Evolutionary conservation across 2,329 filamentous ascomycete species (phyloP).

Genomic region (Nothophoma quercina): DNA sequence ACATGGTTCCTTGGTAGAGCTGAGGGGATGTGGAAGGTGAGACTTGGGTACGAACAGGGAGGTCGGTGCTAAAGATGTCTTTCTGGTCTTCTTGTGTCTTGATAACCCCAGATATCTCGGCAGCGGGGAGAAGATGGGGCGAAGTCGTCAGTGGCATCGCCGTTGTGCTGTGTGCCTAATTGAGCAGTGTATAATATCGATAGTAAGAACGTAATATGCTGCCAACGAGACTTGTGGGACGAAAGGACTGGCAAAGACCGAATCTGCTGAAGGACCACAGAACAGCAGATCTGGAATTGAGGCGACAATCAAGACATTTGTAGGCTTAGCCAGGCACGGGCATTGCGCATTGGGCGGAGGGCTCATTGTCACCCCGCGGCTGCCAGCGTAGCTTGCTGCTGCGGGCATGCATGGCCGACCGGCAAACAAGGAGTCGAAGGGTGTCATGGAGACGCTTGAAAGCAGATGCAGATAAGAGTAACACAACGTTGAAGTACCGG

Average conservation of each 20-base stretch:
- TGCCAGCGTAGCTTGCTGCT: constrained; percentile 43
- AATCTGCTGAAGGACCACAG: constrained; percentile 17
- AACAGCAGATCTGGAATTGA: constrained; percentile 37
- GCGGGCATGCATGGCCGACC: constrained; percentile 14
- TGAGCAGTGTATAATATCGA: constrained; percentile 18
- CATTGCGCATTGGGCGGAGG: constrained; percentile 32
- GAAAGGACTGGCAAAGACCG: constrained; percentile 28
- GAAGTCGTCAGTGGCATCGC: constrained; percentile 43
- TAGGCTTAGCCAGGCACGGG: constrained; percentile 28
- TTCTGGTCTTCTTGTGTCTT: constrained; percentile 26
- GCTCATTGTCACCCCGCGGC: constrained; percentile 44
- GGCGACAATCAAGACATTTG: constrained; percentile 45
- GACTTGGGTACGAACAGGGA: constrained; percentile 23
- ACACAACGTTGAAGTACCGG: constrained; percentile 24
- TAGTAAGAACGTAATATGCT: constrained; percentile 24
- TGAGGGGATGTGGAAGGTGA: constrained; percentile 21
- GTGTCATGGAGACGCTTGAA: constrained; percentile 21
- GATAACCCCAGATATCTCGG: constrained; percentile 29
- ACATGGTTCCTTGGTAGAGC: constrained; percentile 18
- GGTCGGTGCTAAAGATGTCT: constrained; percentile 26
- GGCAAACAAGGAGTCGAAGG: constrained; percentile 35
- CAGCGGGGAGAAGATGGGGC: constrained; percentile 32
- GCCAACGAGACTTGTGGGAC: constrained; percentile 44
- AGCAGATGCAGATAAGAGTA: constrained; percentile 21
- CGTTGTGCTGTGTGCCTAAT: constrained; percentile 35